Evolutionary conservation across 2,329 filamentous ascomycete genomes (phyloP).

Genomic region (Saccharata proteae): DNA sequence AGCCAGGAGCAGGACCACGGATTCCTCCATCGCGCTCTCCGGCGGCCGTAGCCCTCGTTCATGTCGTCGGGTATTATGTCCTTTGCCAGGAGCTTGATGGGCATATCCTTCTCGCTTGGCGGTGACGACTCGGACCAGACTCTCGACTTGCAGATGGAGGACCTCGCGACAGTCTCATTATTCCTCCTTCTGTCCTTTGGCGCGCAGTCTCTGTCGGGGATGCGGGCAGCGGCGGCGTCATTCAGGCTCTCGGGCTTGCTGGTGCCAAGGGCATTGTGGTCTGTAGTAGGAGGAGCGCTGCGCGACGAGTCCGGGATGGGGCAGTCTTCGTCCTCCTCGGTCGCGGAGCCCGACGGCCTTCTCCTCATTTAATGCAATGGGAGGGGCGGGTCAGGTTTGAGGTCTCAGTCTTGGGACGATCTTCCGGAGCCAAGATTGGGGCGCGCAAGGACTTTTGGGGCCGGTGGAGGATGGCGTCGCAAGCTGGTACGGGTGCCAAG

Average conservation of each 20-base stretch:
- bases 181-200: constrained; percentile 11
- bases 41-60: constrained; percentile 18
- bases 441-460: constrained; percentile 1
- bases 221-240: constrained; percentile 7
- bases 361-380: constrained; percentile 27
- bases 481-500: background rate
- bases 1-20: constrained; percentile 50
- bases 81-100: constrained; percentile 15
- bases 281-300: constrained; percentile 2
- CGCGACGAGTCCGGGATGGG: constrained; percentile 10
- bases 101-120: constrained; percentile 12
- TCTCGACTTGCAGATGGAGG: constrained; percentile 8
- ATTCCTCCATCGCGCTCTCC: constrained; percentile 37
- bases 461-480: background rate
- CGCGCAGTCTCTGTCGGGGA: constrained; percentile 6
- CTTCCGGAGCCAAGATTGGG: constrained; percentile 5
- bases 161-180: constrained; percentile 11
- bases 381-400: background rate
- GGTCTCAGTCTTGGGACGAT: constrained; percentile 5
- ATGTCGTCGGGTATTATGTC: constrained; percentile 20
- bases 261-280: background rate
- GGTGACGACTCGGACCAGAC: constrained; percentile 9
- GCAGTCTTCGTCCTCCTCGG: constrained; percentile 24
- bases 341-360: constrained; percentile 26
- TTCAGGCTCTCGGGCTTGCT: constrained; percentile 11